phyloP scores from a whole-genome alignment of 2,329 filamentous ascomycete genomes.

The Sclerotinia nivalis region DNA sequence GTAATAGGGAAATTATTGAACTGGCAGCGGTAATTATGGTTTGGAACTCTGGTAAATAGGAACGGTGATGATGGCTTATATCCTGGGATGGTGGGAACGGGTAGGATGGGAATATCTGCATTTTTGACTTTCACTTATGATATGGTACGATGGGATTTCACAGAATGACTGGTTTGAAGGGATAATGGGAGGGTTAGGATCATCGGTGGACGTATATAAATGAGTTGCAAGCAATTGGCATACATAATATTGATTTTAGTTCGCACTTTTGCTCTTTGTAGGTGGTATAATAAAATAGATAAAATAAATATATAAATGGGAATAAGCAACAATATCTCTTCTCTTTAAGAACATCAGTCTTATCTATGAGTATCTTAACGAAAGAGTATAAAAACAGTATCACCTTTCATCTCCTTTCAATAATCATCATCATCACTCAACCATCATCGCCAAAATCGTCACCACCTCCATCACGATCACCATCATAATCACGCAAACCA shows the following conservation, averaged over 20 bases:
- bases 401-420: background rate
- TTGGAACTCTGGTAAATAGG: constrained; percentile 4
- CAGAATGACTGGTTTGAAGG: background rate
- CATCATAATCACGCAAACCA: too few species aligned
- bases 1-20: background rate
- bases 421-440: too few species aligned
- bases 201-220: background rate
- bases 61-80: constrained; percentile 1
- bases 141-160: background rate
- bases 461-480: too few species aligned
- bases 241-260: background rate
- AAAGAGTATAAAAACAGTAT: background rate
- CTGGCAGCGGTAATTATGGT: constrained; percentile 1
- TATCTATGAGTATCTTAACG: background rate
- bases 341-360: background rate
- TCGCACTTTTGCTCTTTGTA: background rate
- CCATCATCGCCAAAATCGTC: too few species aligned
- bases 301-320: background rate
- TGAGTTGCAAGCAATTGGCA: background rate
- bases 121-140: background rate
- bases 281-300: background rate
- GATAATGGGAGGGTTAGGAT: background rate
- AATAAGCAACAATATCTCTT: background rate
- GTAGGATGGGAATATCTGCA: background rate
- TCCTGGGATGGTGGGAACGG: background rate